Conservation (phyloP, 2,329 filamentous ascomycete species). For the Ophiostoma tasmaniense region DNA sequence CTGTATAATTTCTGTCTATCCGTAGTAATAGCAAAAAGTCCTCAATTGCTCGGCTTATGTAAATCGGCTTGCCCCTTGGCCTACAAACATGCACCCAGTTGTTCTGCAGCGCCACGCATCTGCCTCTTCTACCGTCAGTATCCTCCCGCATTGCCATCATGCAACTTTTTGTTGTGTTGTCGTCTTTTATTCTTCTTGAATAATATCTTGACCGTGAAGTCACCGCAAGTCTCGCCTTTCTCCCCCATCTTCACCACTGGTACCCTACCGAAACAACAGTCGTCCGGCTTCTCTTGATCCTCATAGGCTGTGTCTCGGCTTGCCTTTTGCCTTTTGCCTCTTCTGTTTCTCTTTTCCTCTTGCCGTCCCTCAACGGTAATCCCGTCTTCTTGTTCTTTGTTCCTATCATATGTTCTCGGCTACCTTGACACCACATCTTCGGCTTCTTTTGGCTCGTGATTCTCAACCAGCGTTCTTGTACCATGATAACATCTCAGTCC, state of each 20-base stretch:
- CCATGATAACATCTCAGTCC: neutral
- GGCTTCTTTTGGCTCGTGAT: neutral
- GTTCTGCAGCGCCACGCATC: neutral
- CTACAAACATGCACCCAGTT: neutral
- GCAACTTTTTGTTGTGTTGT: neutral
- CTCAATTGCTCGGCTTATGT: neutral
- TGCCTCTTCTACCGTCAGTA: neutral
- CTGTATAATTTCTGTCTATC: neutral
- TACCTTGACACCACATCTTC: neutral
- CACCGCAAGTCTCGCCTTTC: neutral
- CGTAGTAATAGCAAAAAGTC: neutral
- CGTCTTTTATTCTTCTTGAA: neutral
- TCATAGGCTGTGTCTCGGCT: conserved; percentile 15
- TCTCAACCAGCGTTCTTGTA: neutral
- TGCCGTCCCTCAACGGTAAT: neutral
- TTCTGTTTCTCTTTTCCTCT: neutral
- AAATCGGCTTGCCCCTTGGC: neutral
- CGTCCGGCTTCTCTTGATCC: conserved; percentile 9
- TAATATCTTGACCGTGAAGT: neutral
- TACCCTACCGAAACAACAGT: conserved; percentile 4
- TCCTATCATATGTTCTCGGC: neutral
- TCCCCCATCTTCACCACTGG: neutral
- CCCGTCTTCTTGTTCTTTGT: neutral
- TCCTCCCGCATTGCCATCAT: neutral
- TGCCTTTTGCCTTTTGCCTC: conserved; percentile 12